Conservation (phyloP, 768 basidiomycete species). For the Neoboletus brunneissimus region DNA sequence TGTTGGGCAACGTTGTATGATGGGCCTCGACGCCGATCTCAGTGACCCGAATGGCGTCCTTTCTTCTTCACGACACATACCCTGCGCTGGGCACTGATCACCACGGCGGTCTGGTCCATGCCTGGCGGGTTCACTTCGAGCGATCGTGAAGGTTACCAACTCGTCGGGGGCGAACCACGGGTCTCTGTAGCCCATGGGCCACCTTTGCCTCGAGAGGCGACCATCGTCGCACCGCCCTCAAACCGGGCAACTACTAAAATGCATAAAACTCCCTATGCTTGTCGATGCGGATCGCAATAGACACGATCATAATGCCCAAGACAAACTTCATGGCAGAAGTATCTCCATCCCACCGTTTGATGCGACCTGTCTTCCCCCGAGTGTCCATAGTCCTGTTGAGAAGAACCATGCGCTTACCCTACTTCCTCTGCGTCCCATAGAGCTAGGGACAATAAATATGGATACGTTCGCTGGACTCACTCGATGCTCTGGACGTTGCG, state of each 20-base stretch:
- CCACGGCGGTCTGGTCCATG: slow-evolving; percentile 67
- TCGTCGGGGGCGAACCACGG: slow-evolving; percentile 47
- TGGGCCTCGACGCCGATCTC: slow-evolving; percentile 50
- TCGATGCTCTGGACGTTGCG: neutral
- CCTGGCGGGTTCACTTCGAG: slow-evolving; percentile 65
- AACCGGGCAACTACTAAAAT: slow-evolving; percentile 28
- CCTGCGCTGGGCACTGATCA: neutral
- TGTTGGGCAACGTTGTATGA: too few relatives aligned
- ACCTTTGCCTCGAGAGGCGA: slow-evolving; percentile 14
- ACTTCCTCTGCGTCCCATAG: neutral
- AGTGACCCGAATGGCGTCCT: too few relatives aligned
- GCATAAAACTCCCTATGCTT: slow-evolving; percentile 3
- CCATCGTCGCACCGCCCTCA: slow-evolving; percentile 5
- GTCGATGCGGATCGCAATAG: neutral
- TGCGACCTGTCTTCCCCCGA: neutral
- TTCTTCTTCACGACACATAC: neutral
- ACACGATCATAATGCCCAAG: neutral
- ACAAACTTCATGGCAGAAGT: too few relatives aligned
- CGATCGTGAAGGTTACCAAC: slow-evolving; percentile 57
- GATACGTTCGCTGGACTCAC: neutral
- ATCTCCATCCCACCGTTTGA: neutral
- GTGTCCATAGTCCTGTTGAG: neutral
- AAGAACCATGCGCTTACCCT: neutral
- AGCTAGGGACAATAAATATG: too few relatives aligned
- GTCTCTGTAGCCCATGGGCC: slow-evolving; percentile 13